These are phyloP conservation scores for Cucumis sativus DNA, from an alignment of 306 rosid genomes.

Conservation along the genomic window DNA sequence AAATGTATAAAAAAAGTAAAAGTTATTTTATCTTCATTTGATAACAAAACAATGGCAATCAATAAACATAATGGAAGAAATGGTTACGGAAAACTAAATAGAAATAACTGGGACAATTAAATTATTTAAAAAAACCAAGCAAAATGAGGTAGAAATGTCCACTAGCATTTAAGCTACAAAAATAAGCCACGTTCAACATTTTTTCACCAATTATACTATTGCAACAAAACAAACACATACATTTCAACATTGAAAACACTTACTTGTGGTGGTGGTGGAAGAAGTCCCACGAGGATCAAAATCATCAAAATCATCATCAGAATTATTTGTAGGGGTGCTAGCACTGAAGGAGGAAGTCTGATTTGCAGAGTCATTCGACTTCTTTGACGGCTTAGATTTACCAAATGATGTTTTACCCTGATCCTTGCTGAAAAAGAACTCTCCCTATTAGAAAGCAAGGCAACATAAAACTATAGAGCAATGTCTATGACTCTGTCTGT, in stretches of 20 bases:
- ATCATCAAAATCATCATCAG: slow-evolving; percentile 71
- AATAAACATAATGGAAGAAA: not conserved
- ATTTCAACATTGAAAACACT: slow-evolving; percentile 22
- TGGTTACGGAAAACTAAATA: not conserved
- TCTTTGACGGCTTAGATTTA: slow-evolving; percentile 38
- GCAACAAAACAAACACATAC: slow-evolving; percentile 2
- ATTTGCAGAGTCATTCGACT: slow-evolving; percentile 28
- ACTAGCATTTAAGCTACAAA: not conserved
- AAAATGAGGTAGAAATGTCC: not conserved
- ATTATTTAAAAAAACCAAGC: not conserved
- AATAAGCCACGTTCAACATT: not conserved
- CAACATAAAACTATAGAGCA: slow-evolving; percentile 11
- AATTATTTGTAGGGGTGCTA: slow-evolving; percentile 22
- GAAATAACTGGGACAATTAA: not conserved
- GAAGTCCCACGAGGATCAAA: slow-evolving; percentile 96
- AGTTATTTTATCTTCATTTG: not conserved
- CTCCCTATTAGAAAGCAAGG: slow-evolving; percentile 16
- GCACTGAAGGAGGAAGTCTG: slow-evolving; percentile 37
- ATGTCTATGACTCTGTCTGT: not conserved
- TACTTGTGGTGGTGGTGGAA: slow-evolving; percentile 41
- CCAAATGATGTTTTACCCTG: slow-evolving; percentile 27
- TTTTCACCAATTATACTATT: not conserved
- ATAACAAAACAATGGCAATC: not conserved
- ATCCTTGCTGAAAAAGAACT: slow-evolving; percentile 44
- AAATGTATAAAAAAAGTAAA: not conserved